Evolutionary conservation across 2,329 filamentous ascomycete genomes (phyloP), one percentile per base, ranked within the genome.

Genomic region (Beauveria caledonica): DNA sequence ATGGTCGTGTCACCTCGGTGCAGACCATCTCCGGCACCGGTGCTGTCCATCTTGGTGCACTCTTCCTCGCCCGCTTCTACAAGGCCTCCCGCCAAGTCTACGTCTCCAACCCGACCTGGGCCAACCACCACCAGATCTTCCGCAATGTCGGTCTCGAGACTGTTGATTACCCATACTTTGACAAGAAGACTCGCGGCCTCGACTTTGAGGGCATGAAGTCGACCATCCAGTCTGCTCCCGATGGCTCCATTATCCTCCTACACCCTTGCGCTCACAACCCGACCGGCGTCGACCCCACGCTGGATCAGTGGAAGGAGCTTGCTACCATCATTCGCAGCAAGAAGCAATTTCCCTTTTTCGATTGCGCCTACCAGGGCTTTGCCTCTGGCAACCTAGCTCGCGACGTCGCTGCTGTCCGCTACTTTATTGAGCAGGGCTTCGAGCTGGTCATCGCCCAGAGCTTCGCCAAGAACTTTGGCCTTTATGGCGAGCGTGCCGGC

Each of bases 81-180:
- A 79, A 80, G 70, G 81, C 83, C 71, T 85, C 82, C 77, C 87
- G 84, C 66, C 85, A 86, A 62, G 85, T 95, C 76, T 97, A 96
- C 82, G 81, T 97, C 74, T 96, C 92, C 70, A 89, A 89, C 74
- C 94, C 94, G 58, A 99, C 94, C 63, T 99, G 94, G 94, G 92
- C 89, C 67, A 99, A 99, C 80, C 94, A 99, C 85, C 87, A 95
- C 79, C 94, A 97, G 76, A 97, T 99, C 81, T 96, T 99, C 80
- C 84, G 81, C 76, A 97, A 97, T 72, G 92, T 97, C 71, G 82
- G 84, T 68, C 80, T 97, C 33, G 78, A 85, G 39, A 84, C 91
- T 68, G 87, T 87, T 67, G 85, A 85, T 66, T 99, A 99, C 78
- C 94, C 93, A 54, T 99, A 99, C 82, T 99, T 96, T 79, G 87